Base-by-base conservation (phyloP, 495 filamentous ascomycete genomes). In the Mytilinidion resinicola region DNA sequence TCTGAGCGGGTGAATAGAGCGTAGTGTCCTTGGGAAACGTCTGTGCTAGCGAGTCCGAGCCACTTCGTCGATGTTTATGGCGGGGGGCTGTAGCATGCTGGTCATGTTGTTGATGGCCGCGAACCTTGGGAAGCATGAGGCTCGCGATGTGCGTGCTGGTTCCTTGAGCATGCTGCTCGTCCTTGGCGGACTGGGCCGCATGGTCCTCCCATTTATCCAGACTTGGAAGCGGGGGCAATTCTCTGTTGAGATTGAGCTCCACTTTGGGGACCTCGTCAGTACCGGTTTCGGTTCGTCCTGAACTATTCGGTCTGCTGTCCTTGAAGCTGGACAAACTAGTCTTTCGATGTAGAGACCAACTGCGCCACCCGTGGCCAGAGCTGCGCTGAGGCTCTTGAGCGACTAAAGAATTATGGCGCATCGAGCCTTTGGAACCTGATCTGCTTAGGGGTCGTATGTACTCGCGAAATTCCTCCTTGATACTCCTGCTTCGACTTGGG, bases 161-260 rank as follows among this genome's bases (percentile, higher is more conserved):
- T 15, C 20, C 7, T 17, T 62, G 57, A 12, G 36, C 49, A 46
- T 64, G 58, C 19, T 59, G 51, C 14, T 51, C 17, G 9, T 38
- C 11, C n/a, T 43, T 25, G 14, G 53, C 57, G 19, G 21, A 44
- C 49, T 65, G 47, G 14, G 53, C 57, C 21, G 21, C 44, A 41
- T 65, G 53, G 36, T 63, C 53, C 48, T 67, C 62, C 71, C 69
- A 73, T 38, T 67, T 66, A 47, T 75, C 71, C 2, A 76, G 57
- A 41, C 68, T 67, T 1, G 73, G 73, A 11, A 76, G 53, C 9
- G 73, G 73, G 19, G 73, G 73, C 7, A 76, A 61, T 49, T 74
- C 72, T 30, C 73, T 64, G 56, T 76, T 76, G 25, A 76, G 66
- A 53, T 76, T 67, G 56, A 71, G 35, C 30, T 65, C 53, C 9